Percentiles rank a stretch among this genome's conserved stretches.
These are phyloP conservation scores for Trametes polyzona DNA, from an alignment of 1,284 basidiomycete species.

Conservation along the genomic window DNA sequence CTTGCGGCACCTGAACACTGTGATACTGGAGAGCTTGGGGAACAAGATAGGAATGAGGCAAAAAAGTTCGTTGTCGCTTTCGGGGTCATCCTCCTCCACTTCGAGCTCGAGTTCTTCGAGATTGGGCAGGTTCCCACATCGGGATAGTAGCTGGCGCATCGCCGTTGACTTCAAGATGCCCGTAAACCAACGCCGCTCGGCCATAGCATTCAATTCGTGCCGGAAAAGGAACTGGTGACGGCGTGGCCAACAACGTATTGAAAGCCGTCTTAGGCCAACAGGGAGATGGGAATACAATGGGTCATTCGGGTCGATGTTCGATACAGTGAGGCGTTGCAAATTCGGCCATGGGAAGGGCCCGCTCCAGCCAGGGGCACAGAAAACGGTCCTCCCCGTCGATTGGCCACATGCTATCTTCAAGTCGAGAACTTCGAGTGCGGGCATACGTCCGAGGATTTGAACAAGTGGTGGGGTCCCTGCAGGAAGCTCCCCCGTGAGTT, in stretches of 20 bases:
- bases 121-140: not conserved
- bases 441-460: not conserved
- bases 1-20: not conserved
- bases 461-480: not conserved
- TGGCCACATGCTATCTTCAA: not conserved
- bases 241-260: conserved; percentile 5
- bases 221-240: not conserved
- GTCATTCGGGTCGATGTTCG: not conserved
- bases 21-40: not conserved
- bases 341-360: not conserved
- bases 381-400: not conserved
- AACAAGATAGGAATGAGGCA: not conserved
- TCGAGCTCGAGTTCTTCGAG: conserved; percentile 2
- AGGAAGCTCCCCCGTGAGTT: not conserved
- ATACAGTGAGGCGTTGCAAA: not conserved
- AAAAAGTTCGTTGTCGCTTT: not conserved
- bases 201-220: not conserved
- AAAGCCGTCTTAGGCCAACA: not conserved
- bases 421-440: not conserved
- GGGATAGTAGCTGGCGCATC: not conserved
- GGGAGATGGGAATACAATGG: not conserved
- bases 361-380: not conserved
- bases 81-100: not conserved
- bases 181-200: not conserved
- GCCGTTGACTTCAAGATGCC: not conserved